Evolutionary conservation across 1,284 basidiomycete species (phyloP).

Genomic region (Trametes versicolor): DNA sequence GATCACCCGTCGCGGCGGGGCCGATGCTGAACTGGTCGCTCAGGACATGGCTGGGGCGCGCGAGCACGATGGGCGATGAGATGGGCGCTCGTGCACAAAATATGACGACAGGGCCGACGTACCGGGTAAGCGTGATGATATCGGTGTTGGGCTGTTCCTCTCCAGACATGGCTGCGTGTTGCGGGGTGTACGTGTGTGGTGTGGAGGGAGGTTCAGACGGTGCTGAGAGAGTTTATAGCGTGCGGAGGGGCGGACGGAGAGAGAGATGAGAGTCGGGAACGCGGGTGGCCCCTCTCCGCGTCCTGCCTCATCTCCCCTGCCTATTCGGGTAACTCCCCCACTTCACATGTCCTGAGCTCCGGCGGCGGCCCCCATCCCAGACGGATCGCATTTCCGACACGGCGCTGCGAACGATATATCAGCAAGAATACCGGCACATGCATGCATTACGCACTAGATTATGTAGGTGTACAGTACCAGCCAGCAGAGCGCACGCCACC

Average conservation of each 20-base stretch:
- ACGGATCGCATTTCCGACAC: conserved; percentile 22
- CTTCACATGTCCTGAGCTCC: conserved; percentile 36
- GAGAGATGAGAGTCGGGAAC: conserved; percentile 28
- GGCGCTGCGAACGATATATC: conserved; percentile 1
- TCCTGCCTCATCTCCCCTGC: conserved; percentile 23
- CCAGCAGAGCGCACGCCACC: not conserved
- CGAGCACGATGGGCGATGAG: conserved; percentile 8
- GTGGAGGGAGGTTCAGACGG: conserved; percentile 22
- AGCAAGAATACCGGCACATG: conserved; percentile 13
- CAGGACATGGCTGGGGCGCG: conserved; percentile 78
- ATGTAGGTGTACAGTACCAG: conserved; percentile 32
- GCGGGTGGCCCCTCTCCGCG: conserved; percentile 34
- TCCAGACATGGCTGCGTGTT: conserved; percentile 52
- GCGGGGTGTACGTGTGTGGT: conserved; percentile 19
- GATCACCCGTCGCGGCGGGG: conserved; percentile 86
- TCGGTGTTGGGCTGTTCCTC: conserved; percentile 86
- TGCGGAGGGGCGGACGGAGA: conserved; percentile 26
- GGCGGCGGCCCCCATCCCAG: conserved; percentile 10
- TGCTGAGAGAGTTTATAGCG: conserved; percentile 31
- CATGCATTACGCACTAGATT: conserved; percentile 29
- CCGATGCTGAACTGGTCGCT: conserved; percentile 85
- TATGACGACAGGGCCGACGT: conserved; percentile 37
- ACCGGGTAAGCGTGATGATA: conserved; percentile 93
- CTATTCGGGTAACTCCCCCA: conserved; percentile 31
- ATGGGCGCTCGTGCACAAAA: conserved; percentile 18